These are phyloP conservation scores for Haberlea rhodopensis DNA, from an alignment of 257 asterid species.

Conservation along the genomic window DNA sequence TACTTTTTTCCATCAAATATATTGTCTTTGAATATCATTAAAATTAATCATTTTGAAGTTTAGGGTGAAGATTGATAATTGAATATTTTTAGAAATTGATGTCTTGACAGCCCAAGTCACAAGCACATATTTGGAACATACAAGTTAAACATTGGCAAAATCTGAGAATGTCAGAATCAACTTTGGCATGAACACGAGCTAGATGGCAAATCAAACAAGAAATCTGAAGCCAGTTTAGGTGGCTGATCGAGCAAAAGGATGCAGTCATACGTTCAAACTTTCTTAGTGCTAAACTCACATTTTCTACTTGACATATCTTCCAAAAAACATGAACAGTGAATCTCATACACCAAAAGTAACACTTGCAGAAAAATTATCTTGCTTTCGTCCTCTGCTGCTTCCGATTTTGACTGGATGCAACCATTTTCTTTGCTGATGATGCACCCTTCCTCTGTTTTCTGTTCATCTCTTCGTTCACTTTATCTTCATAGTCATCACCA, in stretches of 20 bases:
- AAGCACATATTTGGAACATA: too few species aligned
- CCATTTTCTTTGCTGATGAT: too few species aligned
- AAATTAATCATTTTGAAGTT: too few species aligned
- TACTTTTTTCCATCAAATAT: too few species aligned
- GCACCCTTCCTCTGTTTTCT: slow-evolving; percentile 31
- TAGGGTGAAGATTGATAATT: too few species aligned
- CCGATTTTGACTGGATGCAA: slow-evolving; percentile 33
- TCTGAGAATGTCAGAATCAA: too few species aligned
- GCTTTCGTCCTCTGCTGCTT: slow-evolving; percentile 45
- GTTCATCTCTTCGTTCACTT: slow-evolving; percentile 22
- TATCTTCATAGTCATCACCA: slow-evolving; percentile 34
- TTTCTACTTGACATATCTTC: not conserved
- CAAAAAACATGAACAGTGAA: not conserved
- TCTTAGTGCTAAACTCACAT: not conserved
- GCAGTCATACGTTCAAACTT: not conserved
- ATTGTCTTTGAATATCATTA: too few species aligned
- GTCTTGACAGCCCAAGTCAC: too few species aligned
- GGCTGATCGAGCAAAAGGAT: not conserved
- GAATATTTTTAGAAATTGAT: too few species aligned
- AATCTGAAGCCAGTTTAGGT: not conserved
- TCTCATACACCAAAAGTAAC: not conserved
- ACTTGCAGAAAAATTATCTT: slow-evolving; percentile 25
- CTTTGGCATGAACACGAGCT: too few species aligned
- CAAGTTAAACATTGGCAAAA: too few species aligned
- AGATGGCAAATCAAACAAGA: not conserved